phyloP scores from a whole-genome alignment of 164 flowering plant species.

The Stephania japonica region DNA sequence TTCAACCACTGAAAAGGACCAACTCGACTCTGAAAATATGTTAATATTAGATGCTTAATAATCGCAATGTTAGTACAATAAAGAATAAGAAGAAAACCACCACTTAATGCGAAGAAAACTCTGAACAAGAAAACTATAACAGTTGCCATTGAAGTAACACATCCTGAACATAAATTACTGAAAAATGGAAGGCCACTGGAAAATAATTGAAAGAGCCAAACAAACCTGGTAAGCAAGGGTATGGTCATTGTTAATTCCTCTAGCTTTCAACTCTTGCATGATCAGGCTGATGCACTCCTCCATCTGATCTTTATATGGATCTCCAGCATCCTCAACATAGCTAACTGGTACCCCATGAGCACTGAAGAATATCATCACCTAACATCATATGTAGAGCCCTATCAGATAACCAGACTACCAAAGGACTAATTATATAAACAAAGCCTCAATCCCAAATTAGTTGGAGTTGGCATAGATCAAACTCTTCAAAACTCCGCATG shows the following conservation, averaged over 20 bases:
- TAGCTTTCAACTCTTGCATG: slow-evolving; percentile 75
- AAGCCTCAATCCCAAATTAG: too few species aligned
- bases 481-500: too few species aligned
- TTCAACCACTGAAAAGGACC: slow-evolving; percentile 98
- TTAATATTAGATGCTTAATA: neutral
- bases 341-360: slow-evolving; percentile 70
- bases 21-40: slow-evolving; percentile 76
- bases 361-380: slow-evolving; percentile 98
- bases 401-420: neutral
- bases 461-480: too few species aligned
- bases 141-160: neutral
- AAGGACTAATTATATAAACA: neutral
- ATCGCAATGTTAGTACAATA: neutral
- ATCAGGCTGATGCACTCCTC: slow-evolving; percentile 62
- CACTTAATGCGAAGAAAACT: neutral
- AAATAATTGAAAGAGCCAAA: slow-evolving; percentile 16
- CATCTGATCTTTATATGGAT: slow-evolving; percentile 99
- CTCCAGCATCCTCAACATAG: slow-evolving; percentile 86
- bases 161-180: neutral
- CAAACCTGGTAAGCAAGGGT: slow-evolving; percentile 92
- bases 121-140: neutral
- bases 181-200: neutral
- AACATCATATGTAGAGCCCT: slow-evolving; percentile 7
- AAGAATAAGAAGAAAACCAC: neutral
- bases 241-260: slow-evolving; percentile 71